Evolutionary conservation across 2,329 filamentous ascomycete species (phyloP).

Genomic region (Cercospora sojina): DNA sequence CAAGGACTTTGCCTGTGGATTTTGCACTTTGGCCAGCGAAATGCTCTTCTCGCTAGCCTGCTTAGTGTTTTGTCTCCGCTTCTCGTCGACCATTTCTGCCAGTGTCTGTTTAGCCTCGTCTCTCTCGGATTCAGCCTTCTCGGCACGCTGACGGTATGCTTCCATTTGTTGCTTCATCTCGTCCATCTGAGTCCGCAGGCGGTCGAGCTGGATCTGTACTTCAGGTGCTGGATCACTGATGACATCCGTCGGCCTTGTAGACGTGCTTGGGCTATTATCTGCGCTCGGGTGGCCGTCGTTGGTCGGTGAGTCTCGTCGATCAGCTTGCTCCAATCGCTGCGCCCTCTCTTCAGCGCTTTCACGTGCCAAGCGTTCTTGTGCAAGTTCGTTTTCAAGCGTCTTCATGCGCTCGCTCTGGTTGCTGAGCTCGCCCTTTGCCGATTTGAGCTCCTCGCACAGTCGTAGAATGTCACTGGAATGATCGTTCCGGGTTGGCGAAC

Average conservation of each 20-base stretch:
- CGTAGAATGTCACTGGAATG: constrained; percentile 73
- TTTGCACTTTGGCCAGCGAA: constrained; percentile 19
- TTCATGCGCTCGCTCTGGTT: constrained; percentile 76
- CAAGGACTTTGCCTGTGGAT: constrained; percentile 18
- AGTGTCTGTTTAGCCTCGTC: constrained; percentile 70
- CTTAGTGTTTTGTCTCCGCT: constrained; percentile 66
- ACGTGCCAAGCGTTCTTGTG: constrained; percentile 75
- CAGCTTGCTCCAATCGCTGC: constrained; percentile 65
- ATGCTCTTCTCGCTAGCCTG: constrained; percentile 11
- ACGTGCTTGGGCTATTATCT: constrained; percentile 19
- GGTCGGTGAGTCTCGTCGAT: constrained; percentile 40
- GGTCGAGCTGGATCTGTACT: constrained; percentile 70
- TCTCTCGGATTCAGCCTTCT: constrained; percentile 74
- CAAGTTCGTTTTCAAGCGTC: constrained; percentile 75
- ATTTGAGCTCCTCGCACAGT: constrained; percentile 79
- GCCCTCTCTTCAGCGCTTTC: constrained; percentile 82
- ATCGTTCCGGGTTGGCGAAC: constrained; percentile 61
- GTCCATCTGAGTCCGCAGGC: constrained; percentile 75
- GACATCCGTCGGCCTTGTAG: background rate
- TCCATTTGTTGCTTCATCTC: constrained; percentile 79
- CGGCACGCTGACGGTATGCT: constrained; percentile 71
- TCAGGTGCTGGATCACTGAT: constrained; percentile 36
- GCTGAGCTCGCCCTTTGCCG: constrained; percentile 82
- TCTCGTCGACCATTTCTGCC: constrained; percentile 82
- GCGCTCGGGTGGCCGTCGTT: constrained; percentile 22